A percentile compares a stretch with the other conserved stretches of the same genome.
phyloP scores from a whole-genome alignment of 305 asterid species.

The Salvia sclarea region DNA sequence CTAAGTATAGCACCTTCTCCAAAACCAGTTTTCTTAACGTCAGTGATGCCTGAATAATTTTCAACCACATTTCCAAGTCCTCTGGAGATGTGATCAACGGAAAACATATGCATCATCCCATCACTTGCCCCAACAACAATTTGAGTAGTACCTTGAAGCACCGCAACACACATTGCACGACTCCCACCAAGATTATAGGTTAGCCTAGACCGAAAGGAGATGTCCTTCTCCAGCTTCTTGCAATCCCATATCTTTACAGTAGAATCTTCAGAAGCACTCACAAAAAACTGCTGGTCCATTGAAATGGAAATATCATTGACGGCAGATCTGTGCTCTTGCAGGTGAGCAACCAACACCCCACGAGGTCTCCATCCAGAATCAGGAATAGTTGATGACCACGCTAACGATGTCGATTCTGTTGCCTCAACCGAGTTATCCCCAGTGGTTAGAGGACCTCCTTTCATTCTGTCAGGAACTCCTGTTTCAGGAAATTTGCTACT shows the following conservation, averaged over 20 bases:
- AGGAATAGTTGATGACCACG: slow-evolving; percentile 74
- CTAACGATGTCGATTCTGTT: slow-evolving; percentile 59
- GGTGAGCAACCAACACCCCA: slow-evolving; percentile 97
- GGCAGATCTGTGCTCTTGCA: slow-evolving; percentile 94
- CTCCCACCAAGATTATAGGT: slow-evolving; percentile 87
- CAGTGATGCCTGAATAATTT: slow-evolving; percentile 92
- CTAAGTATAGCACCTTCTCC: slow-evolving; percentile 89
- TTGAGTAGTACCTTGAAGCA: slow-evolving; percentile 84
- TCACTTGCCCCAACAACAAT: slow-evolving; percentile 93
- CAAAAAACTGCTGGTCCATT: slow-evolving; percentile 90
- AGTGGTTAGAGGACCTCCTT: slow-evolving; percentile 54
- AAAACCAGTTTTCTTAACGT: slow-evolving; percentile 60
- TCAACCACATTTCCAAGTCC: slow-evolving; percentile 95
- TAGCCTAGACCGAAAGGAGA: slow-evolving; percentile 91
- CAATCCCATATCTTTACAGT: slow-evolving; percentile 99
- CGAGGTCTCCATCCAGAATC: slow-evolving; percentile 99
- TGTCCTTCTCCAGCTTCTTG: slow-evolving; percentile 96
- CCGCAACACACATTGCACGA: slow-evolving; percentile 86
- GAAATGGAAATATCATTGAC: slow-evolving; percentile 92
- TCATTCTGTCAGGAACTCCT: slow-evolving; percentile 60
- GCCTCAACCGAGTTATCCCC: slow-evolving; percentile 65
- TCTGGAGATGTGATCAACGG: slow-evolving; percentile 88
- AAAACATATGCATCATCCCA: slow-evolving; percentile 83
- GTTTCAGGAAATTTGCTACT: slow-evolving; percentile 66
- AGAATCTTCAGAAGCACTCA: slow-evolving; percentile 97